These are phyloP conservation scores for Xanthoparmelia taractica DNA, from an alignment of 495 filamentous ascomycete species.

Conservation along the genomic window DNA sequence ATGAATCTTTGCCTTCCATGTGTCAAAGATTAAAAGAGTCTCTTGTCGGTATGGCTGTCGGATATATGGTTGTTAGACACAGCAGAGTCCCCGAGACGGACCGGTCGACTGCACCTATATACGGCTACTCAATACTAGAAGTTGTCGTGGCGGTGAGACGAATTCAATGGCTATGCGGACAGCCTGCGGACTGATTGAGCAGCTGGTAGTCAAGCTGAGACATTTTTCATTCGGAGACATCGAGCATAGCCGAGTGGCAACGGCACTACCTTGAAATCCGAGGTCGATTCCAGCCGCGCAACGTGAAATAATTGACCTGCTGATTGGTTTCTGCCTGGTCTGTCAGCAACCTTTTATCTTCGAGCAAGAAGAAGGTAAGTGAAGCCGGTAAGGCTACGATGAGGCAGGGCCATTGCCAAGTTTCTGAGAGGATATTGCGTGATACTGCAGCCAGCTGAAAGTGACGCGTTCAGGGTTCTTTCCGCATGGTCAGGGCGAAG, in stretches of 20 bases:
- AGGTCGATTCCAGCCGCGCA: background rate
- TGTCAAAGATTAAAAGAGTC: background rate
- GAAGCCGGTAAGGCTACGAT: background rate
- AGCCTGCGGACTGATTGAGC: background rate
- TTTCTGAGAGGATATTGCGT: background rate
- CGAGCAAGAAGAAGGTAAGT: background rate
- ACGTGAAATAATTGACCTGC: background rate
- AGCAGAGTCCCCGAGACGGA: background rate
- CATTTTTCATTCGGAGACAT: too few relatives aligned
- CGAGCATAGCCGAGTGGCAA: background rate
- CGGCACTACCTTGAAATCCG: background rate
- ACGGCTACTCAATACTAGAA: background rate
- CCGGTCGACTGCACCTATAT: background rate
- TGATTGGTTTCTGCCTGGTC: background rate
- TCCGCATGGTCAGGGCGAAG: slow-evolving; percentile 13
- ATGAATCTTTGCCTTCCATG: background rate
- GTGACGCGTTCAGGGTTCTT: background rate
- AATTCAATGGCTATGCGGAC: background rate
- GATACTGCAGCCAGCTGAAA: background rate
- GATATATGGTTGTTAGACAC: background rate
- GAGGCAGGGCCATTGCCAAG: background rate
- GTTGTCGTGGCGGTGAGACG: background rate
- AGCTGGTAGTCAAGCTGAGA: background rate
- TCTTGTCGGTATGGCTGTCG: background rate
- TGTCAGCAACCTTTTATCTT: background rate